Base-by-base conservation (phyloP, 2,329 filamentous ascomycete species). In the Exophiala spinifera region DNA sequence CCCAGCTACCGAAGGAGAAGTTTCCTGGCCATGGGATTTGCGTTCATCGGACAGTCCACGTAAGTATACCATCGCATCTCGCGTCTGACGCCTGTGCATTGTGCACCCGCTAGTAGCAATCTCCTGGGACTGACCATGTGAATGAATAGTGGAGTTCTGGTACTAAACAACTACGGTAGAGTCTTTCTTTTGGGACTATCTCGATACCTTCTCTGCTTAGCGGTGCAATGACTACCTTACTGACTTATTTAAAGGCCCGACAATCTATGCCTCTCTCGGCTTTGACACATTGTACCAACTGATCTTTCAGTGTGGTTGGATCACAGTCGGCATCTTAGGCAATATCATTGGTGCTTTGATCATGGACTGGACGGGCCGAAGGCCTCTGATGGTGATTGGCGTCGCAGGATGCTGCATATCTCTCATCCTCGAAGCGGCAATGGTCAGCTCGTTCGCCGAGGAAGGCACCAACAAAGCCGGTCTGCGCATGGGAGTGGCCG, bases 401-500 rank as follows among this genome's bases (percentile, higher is more conserved):
- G 44, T 61, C 15, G 49, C 23, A 11, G 55, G 58, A 13, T 54
- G 50, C 42, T 60, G 55, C 25, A 28, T 61, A n/a, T 46, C 39
- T 4, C 36, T 61, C 20, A 59, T 57, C 21, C 21, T 61, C 6
- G 59, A 61, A 39, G 56, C 56, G 10, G 56, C 69, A 10, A 61
- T 74, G 49, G 63, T 67, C 13, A 69, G 68, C 3, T 47, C 55
- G 4, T 74, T 64, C 48, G 65, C 69, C 0, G 65, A 64, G 3
- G 46, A 43, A 28, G 50, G 21, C n/a, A 71, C 66, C 2, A 63
- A 55, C 55, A 51, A 54, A 34, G 60, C 55, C 3, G 62, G 67
- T 4, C 64, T 70, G 7, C 64, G 65, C 23, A 71, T 68, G 10
- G 70, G 67, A 4, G 67, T 74, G 0, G 72, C 73, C 51, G 72